Conservation (phyloP, 2,329 filamentous ascomycete genomes). For the Zarea fungicola region DNA sequence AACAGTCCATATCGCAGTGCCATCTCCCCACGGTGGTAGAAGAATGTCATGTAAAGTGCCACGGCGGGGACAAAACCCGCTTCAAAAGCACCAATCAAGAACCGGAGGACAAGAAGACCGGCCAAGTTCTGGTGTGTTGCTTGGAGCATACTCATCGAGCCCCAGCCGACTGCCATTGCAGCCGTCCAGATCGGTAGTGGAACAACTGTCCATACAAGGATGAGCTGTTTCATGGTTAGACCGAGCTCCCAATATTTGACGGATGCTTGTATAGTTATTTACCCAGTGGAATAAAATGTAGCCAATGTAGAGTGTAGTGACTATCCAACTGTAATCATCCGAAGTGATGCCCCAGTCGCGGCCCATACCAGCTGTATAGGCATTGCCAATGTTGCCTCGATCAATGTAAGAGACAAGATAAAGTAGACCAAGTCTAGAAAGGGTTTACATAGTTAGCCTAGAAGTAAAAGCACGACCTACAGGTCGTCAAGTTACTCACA, state of each 20-base stretch:
- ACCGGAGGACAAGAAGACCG: conserved; percentile 12
- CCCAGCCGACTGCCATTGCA: background rate
- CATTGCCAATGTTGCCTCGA: conserved; percentile 13
- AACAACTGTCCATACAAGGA: background rate
- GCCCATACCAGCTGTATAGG: conserved; percentile 16
- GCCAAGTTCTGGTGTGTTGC: conserved; percentile 12
- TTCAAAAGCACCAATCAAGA: conserved; percentile 33
- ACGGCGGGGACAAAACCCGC: conserved; percentile 38
- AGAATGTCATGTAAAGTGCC: conserved; percentile 40
- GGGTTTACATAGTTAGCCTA: background rate
- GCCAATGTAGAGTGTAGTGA: conserved; percentile 11
- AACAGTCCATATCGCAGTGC: conserved; percentile 68
- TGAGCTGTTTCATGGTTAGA: background rate
- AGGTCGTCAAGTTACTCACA: conserved; percentile 3
- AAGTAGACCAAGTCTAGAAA: background rate
- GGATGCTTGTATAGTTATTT: conserved; percentile 13
- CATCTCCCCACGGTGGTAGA: conserved; percentile 52
- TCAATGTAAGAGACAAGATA: conserved; percentile 13
- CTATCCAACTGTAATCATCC: conserved; percentile 14
- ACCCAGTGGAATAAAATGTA: conserved; percentile 17
- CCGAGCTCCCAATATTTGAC: background rate
- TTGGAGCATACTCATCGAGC: background rate
- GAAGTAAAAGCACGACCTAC: background rate
- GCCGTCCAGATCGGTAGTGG: background rate
- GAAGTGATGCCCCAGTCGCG: conserved; percentile 11